Conservation (phyloP, 1,139 yeast species). For the Protomyces gravidus region DNA sequence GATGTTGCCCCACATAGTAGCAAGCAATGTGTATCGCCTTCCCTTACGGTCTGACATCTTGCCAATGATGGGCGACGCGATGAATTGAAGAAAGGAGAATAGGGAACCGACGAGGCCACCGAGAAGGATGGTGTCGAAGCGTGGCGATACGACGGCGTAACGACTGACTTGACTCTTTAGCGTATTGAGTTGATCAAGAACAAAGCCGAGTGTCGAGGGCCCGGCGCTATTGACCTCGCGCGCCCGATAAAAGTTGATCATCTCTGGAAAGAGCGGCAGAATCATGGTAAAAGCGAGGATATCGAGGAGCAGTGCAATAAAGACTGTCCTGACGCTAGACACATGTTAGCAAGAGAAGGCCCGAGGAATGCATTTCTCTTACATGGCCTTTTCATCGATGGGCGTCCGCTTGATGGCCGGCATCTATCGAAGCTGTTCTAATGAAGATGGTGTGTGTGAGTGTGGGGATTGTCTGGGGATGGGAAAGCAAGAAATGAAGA, state of each 20-base stretch:
- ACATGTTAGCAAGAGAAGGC: not conserved
- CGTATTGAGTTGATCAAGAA: slow-evolving; percentile 16
- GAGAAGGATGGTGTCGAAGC: slow-evolving; percentile 25
- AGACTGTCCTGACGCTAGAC: slow-evolving; percentile 14
- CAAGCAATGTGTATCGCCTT: slow-evolving; percentile 17
- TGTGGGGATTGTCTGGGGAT: not conserved
- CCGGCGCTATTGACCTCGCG: slow-evolving; percentile 17
- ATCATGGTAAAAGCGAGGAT: slow-evolving; percentile 28
- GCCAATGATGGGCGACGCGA: slow-evolving; percentile 28
- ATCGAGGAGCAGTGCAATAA: slow-evolving; percentile 21
- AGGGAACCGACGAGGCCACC: slow-evolving; percentile 28
- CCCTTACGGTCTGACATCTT: slow-evolving; percentile 17
- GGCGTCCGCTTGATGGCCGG: not conserved
- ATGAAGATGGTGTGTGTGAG: not conserved
- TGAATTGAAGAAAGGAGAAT: slow-evolving; percentile 25
- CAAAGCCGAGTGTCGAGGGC: slow-evolving; percentile 14
- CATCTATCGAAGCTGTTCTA: not conserved
- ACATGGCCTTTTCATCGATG: slow-evolving; percentile 18
- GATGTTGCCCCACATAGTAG: slow-evolving; percentile 28
- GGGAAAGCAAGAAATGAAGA: not conserved
- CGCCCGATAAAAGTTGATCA: slow-evolving; percentile 24
- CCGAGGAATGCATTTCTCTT: too few species aligned
- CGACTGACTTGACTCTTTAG: slow-evolving; percentile 17
- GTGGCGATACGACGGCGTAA: slow-evolving; percentile 21
- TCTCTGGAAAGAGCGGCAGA: slow-evolving; percentile 27